Conservation (phyloP, 2,329 filamentous ascomycete species). For the Aureobasidium sp. region DNA sequence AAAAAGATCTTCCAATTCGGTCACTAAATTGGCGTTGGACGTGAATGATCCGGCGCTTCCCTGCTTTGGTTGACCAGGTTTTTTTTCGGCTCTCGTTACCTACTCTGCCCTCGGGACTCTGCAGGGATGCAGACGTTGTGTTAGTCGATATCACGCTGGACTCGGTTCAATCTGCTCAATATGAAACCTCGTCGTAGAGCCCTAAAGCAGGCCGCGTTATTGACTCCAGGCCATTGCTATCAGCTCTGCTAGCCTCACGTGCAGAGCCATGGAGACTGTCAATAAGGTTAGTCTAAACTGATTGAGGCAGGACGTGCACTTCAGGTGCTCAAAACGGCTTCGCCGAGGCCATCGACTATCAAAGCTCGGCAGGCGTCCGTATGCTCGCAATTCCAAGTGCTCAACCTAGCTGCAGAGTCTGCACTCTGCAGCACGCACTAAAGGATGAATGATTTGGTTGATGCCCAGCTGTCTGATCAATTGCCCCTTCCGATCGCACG, state of each 20-base stretch:
- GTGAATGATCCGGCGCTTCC: not conserved
- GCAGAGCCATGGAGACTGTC: not conserved
- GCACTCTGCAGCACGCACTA: constrained; percentile 6
- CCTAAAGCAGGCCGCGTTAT: constrained; percentile 1
- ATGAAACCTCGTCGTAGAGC: not conserved
- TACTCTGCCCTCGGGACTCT: not conserved
- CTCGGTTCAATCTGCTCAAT: not conserved
- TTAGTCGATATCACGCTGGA: not conserved
- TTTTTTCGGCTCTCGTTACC: not conserved
- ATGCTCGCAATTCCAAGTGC: not conserved
- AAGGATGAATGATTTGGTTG: not conserved
- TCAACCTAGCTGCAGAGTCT: constrained; percentile 8
- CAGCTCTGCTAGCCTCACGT: not conserved
- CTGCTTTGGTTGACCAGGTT: not conserved
- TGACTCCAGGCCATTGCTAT: constrained; percentile 1
- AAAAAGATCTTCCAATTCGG: not conserved
- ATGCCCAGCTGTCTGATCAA: not conserved
- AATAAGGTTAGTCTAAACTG: constrained; percentile 2
- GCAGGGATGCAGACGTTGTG: not conserved
- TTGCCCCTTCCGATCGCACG: not conserved
- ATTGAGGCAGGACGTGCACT: not conserved
- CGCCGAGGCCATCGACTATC: not conserved
- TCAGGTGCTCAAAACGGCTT: constrained; percentile 1
- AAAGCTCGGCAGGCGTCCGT: not conserved
- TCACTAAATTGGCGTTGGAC: not conserved